Base-by-base conservation (phyloP, 2,329 filamentous ascomycete species). In the Stemphylium lycopersici region DNA sequence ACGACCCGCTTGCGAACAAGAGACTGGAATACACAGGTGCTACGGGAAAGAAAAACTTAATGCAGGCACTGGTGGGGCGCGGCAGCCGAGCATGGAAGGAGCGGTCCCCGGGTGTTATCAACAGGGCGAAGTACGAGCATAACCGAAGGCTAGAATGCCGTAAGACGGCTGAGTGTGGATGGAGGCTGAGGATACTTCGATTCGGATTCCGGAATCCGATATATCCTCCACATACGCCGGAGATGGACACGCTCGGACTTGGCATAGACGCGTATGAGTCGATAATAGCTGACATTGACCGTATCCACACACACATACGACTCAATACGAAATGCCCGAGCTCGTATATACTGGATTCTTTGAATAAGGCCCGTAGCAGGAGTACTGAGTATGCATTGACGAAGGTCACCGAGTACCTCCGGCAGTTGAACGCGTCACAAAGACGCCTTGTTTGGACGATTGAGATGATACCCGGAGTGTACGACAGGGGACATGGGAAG, bases 121-220 rank as follows among this genome's bases (percentile, higher is more conserved):
- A 70, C 48, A 54, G 58, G 36, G 51, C 51, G 12, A 51, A 50
- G 31, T 70, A 70, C 40, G 67, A 66, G 45, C 64, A 67, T 37
- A 69, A 68, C 34, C 57, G 64, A 20, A 59, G 42, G n/a, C 46
- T 69, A 5, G 65, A 69, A 42, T 64, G 59, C 46, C 61, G 67
- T 26, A 62, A 59, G 51, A 64, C 59, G 13, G 50, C 65, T 20
- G 67, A 70, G 40, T 32, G 56, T 22, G 59, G 67, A 2, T 63
- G 57, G 2, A 49, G 67, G 16, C 52, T 68, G 15, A 34, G 66
- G 12, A 50, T 68, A n/a, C 49, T 62, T 12, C 47, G 65, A 10
- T 68, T 68, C 38, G 58, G 47, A 8, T 68, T 68, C 24, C 58
- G 56, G 12, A 56, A 68, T 45, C 55, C 66, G 6, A 56, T 68